A percentile compares a stretch with the other conserved stretches of the same genome.
Conservation (phyloP, 805 yeast genomes). For the Blastobotrys parvus region DNA sequence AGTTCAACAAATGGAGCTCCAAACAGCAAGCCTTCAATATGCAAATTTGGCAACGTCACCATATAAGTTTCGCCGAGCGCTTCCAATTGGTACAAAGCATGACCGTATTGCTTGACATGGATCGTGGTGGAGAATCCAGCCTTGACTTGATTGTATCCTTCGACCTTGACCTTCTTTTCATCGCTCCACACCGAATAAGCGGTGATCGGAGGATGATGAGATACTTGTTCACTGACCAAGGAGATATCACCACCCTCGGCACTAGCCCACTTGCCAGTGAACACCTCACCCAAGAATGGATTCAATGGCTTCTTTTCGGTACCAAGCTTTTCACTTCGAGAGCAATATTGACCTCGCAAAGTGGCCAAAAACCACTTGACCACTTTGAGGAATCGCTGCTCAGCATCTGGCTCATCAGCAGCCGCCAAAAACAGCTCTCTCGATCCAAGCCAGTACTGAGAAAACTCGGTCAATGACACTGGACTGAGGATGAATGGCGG, state of each 20-base stretch:
- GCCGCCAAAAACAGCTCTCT: constrained; percentile 78
- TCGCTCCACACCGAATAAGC: constrained; percentile 79
- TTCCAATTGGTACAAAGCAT: constrained; percentile 51
- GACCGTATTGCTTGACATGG: constrained; percentile 87
- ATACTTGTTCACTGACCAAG: constrained; percentile 83
- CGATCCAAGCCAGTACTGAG: constrained; percentile 94
- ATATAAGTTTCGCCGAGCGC: constrained; percentile 52
- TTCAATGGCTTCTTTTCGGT: constrained; percentile 94
- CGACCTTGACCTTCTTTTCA: constrained; percentile 55
- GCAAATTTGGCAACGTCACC: constrained; percentile 88
- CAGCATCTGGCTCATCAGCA: constrained; percentile 33
- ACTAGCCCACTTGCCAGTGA: constrained; percentile 81
- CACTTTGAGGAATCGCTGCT: constrained; percentile 70
- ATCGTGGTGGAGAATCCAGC: constrained; percentile 68
- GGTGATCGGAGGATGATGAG: constrained; percentile 98
- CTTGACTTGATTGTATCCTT: constrained; percentile 86
- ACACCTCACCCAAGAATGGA: constrained; percentile 92
- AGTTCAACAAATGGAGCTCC: constrained; percentile 94
- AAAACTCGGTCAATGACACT: constrained; percentile 79
- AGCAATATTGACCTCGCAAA: constrained; percentile 85
- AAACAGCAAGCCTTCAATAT: constrained; percentile 84
- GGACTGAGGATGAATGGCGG: constrained; percentile 95
- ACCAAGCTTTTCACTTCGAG: constrained; percentile 88
- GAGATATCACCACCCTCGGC: constrained; percentile 67
- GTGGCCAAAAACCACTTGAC: constrained; percentile 88